Conservation (phyloP, 2,329 filamentous ascomycete genomes). For the Colletotrichum cordylinicola region DNA sequence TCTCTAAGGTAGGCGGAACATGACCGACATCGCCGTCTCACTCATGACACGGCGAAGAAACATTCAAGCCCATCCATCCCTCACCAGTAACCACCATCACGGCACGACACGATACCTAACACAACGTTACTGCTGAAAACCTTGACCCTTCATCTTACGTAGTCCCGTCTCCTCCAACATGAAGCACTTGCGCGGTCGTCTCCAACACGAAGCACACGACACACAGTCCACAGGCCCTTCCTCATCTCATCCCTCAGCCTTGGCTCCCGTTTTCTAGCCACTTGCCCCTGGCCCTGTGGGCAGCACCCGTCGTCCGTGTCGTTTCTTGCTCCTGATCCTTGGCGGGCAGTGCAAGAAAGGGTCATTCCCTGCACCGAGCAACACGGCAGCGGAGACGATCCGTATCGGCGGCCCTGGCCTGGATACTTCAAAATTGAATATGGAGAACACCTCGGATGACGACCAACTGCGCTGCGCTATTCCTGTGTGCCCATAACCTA, state of each 20-base stretch:
- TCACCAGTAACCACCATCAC: not conserved
- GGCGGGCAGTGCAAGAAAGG: constrained; percentile 9
- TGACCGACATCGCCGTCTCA: constrained; percentile 1
- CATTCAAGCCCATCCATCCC: not conserved
- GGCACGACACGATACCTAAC: not conserved
- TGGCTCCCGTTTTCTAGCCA: not conserved
- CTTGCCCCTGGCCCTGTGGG: constrained; percentile 6
- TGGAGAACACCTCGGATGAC: not conserved
- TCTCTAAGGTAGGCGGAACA: not conserved
- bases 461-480: not conserved
- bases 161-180: not conserved
- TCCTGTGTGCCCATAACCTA: not conserved
- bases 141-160: not conserved
- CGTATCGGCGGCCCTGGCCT: not conserved
- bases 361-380: constrained; percentile 7
- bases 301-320: not conserved
- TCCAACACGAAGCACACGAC: not conserved
- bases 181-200: not conserved
- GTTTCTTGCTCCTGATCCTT: not conserved
- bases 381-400: not conserved
- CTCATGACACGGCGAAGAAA: not conserved
- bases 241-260: constrained; percentile 4
- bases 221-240: not conserved
- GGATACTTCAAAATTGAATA: not conserved
- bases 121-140: not conserved